A percentile compares a stretch with the other conserved stretches of the same genome.
Evolutionary conservation across 192 early-diverging fungal genomes (phyloP).

Genomic region (Podila epigama): DNA sequence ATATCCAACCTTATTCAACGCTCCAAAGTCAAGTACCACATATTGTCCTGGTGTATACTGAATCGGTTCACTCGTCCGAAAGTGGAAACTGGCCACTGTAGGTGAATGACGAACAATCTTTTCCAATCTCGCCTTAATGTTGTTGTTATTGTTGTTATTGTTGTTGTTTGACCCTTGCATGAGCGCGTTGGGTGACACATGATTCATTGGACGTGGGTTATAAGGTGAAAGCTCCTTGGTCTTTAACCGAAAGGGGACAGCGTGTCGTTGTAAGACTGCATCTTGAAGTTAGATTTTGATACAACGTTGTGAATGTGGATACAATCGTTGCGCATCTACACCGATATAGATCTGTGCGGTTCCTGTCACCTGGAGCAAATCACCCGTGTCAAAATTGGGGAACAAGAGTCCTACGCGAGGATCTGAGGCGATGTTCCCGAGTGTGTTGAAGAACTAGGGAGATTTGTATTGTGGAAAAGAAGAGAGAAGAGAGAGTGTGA

Average conservation of each 20-base stretch:
- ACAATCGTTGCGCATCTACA: slow-evolving; percentile 7
- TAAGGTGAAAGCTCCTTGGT: slow-evolving; percentile 41
- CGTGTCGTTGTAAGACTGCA: not conserved
- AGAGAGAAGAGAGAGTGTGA: not conserved
- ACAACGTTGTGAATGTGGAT: slow-evolving; percentile 24
- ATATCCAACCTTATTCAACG: slow-evolving; percentile 23
- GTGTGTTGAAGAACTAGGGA: slow-evolving; percentile 40
- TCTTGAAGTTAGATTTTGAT: slow-evolving; percentile 18
- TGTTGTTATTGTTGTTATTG: too few relatives aligned
- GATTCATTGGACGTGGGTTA: slow-evolving; percentile 11
- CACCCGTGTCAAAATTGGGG: slow-evolving; percentile 22
- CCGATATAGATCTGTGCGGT: slow-evolving; percentile 27
- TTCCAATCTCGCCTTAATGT: slow-evolving; percentile 5
- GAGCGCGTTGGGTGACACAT: not conserved
- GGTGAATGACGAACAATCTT: slow-evolving; percentile 13
- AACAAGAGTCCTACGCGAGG: slow-evolving; percentile 23
- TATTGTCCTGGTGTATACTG: slow-evolving; percentile 27
- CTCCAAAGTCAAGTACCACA: slow-evolving; percentile 34
- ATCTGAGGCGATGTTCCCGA: slow-evolving; percentile 32
- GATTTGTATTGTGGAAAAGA: not conserved
- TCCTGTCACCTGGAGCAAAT: slow-evolving; percentile 29
- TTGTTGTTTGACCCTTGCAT: too few relatives aligned
- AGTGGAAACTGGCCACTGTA: slow-evolving; percentile 17
- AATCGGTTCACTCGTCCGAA: slow-evolving; percentile 7
- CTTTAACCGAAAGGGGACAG: slow-evolving; percentile 18